These are phyloP conservation scores for Schoenoplectus triqueter DNA, from an alignment of 202 grass and related monocot genomes.

Conservation along the genomic window DNA sequence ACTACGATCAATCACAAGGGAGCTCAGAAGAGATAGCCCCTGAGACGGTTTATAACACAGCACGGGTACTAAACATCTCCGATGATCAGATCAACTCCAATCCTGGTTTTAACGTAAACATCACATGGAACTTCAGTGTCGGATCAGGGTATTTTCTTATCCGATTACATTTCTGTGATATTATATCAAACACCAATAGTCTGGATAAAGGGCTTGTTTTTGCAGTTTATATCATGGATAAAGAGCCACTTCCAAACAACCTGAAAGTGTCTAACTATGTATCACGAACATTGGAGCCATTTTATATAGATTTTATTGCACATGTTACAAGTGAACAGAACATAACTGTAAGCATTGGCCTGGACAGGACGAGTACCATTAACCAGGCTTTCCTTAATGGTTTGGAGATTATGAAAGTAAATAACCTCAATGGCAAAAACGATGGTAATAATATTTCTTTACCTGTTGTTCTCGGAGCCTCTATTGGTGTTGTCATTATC, in stretches of 20 bases:
- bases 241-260: not conserved
- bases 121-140: constrained; percentile 65
- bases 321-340: not conserved
- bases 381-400: constrained; percentile 65
- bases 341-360: constrained; percentile 64
- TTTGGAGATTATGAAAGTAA: constrained; percentile 74
- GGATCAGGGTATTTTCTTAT: constrained; percentile 46
- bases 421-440: not conserved
- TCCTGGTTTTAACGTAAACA: constrained; percentile 39
- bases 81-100: fast-evolving
- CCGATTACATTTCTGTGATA: constrained; percentile 83
- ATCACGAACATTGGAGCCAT: not conserved
- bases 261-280: fast-evolving
- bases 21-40: constrained; percentile 47
- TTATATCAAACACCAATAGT: constrained; percentile 17
- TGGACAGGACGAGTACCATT: fast-evolving
- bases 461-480: constrained; percentile 11
- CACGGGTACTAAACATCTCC: constrained; percentile 30
- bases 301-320: constrained; percentile 45
- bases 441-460: not conserved
- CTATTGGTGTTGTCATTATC: constrained; percentile 36
- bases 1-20: not conserved
- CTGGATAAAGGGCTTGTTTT: constrained; percentile 20
- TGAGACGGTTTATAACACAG: constrained; percentile 49
- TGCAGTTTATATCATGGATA: constrained; percentile 45